These are phyloP conservation scores for Pterocarpus macrocarpus DNA, from an alignment of 306 rosid genomes.

Conservation along the genomic window DNA sequence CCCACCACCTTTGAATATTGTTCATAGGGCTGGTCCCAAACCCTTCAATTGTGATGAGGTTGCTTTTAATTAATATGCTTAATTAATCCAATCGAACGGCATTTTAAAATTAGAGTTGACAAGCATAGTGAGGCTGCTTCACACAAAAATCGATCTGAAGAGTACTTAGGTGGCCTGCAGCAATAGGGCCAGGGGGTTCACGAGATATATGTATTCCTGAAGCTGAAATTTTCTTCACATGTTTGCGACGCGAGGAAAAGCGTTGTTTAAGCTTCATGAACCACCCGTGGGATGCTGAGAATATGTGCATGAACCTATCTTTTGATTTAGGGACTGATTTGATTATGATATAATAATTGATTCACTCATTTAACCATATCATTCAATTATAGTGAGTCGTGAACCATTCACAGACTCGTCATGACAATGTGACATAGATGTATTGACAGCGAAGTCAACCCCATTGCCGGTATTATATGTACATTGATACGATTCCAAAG, in stretches of 20 bases:
- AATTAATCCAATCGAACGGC: neutral
- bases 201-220: constrained; percentile 4
- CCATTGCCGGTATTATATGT: neutral
- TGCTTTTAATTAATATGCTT: neutral
- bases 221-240: constrained; percentile 6
- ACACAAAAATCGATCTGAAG: constrained; percentile 8
- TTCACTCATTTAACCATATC: constrained; percentile 38
- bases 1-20: neutral
- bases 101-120: neutral
- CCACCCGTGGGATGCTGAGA: constrained; percentile 39
- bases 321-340: neutral
- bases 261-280: constrained; percentile 40
- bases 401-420: neutral
- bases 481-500: too few species aligned
- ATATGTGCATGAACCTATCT: neutral
- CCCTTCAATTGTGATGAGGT: neutral
- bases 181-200: neutral
- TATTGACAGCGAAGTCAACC: neutral
- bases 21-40: constrained; percentile 16
- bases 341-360: constrained; percentile 18
- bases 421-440: constrained; percentile 10
- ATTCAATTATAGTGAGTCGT: constrained; percentile 22
- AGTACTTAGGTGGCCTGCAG: neutral
- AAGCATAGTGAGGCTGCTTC: constrained; percentile 29
- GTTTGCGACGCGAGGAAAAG: neutral